phyloP scores from a whole-genome alignment of 768 basidiomycete genomes.

The Auricularia cornea region DNA sequence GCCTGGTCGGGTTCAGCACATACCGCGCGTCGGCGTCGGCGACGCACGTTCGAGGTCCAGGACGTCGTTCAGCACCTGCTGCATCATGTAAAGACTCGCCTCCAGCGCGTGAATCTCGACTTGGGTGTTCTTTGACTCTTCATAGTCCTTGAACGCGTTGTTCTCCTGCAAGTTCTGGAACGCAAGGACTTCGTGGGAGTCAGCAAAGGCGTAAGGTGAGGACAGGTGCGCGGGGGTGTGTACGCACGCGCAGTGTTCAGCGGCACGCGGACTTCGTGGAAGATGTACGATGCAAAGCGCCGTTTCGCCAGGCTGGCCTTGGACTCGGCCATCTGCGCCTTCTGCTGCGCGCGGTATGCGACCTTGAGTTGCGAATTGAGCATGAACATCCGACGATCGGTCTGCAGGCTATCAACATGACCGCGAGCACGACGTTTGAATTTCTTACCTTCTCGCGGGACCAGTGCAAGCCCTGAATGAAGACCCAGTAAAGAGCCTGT shows the following conservation, averaged over 20 bases:
- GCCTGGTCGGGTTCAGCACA: background rate
- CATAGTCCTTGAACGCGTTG: constrained; percentile 23
- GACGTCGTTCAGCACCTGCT: constrained; percentile 10
- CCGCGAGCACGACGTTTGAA: no score
- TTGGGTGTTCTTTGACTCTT: constrained; percentile 24
- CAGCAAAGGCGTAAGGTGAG: background rate
- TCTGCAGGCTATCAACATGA: constrained; percentile 10
- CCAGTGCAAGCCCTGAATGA: constrained; percentile 3
- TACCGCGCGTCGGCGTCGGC: background rate
- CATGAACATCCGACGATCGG: constrained; percentile 59
- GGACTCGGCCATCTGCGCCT: constrained; percentile 69
- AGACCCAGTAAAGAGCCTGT: constrained; percentile 1
- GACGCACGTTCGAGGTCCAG: constrained; percentile 9
- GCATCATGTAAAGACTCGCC: constrained; percentile 30
- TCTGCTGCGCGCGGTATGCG: constrained; percentile 47
- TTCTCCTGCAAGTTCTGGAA: constrained; percentile 36
- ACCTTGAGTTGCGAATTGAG: constrained; percentile 69
- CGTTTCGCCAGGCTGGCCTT: constrained; percentile 35
- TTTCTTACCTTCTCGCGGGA: constrained; percentile 3
- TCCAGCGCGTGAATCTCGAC: constrained; percentile 38
- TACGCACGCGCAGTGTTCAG: constrained; percentile 36
- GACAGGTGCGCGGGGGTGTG: background rate
- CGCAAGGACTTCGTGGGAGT: constrained; percentile 24
- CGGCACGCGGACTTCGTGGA: constrained; percentile 44
- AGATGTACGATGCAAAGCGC: constrained; percentile 41